Conservation (phyloP, 768 basidiomycete genomes). For the Crucibulum laeve region DNA sequence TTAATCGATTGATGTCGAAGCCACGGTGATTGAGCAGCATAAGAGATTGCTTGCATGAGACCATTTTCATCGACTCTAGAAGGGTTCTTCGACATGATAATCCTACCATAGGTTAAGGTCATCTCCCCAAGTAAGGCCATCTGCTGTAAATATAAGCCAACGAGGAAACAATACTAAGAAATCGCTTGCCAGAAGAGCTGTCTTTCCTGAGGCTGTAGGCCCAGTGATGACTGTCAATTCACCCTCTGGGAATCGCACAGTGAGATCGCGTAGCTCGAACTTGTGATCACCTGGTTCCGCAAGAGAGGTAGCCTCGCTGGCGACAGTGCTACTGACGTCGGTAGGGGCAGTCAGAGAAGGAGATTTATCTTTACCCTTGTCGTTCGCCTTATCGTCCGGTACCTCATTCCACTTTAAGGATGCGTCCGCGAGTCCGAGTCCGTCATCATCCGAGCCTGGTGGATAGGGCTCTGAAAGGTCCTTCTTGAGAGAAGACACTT, state of each 20-base stretch:
- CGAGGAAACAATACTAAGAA: not conserved
- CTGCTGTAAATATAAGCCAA: conserved; percentile 20
- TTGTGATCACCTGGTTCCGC: conserved; percentile 30
- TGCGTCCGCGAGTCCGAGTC: conserved; percentile 53
- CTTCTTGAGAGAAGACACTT: conserved; percentile 61
- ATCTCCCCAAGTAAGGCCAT: conserved; percentile 74
- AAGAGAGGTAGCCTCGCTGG: conserved; percentile 8
- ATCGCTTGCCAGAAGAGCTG: conserved; percentile 58
- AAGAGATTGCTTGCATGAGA: conserved; percentile 60
- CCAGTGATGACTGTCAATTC: conserved; percentile 69
- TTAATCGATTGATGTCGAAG: conserved; percentile 68
- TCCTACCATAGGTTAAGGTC: conserved; percentile 43
- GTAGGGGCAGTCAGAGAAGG: not conserved
- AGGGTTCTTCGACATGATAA: conserved; percentile 65
- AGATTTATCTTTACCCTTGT: conserved; percentile 6
- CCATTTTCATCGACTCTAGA: conserved; percentile 58
- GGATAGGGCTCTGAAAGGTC: conserved; percentile 12
- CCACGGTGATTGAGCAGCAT: conserved; percentile 73
- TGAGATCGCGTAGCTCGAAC: conserved; percentile 68
- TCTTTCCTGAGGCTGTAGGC: conserved; percentile 82
- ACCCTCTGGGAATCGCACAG: conserved; percentile 68
- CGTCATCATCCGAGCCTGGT: conserved; percentile 31
- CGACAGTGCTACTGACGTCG: not conserved
- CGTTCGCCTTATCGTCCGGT: conserved; percentile 19
- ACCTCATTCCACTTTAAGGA: conserved; percentile 63